A percentile compares a stretch with the other conserved stretches of the same genome.
Conservation (phyloP, 208 protist genomes). For the Acanthamoeba culbertsoni region DNA sequence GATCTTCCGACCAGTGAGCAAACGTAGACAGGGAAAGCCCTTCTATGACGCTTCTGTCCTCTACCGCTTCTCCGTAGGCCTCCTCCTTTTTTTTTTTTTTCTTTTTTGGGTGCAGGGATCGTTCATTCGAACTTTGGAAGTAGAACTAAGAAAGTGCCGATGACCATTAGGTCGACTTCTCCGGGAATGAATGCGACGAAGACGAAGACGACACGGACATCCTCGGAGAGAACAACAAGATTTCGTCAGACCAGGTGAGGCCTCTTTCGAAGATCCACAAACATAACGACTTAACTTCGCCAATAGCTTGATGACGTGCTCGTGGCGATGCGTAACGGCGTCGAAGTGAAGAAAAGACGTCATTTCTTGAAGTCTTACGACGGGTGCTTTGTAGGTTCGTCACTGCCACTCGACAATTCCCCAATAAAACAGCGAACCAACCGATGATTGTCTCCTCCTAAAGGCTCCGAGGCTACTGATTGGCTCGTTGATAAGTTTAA, state of each 20-base stretch:
- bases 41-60: constrained; percentile 22
- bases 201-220: neutral
- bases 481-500: neutral
- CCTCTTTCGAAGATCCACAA: neutral
- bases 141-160: neutral
- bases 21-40: neutral
- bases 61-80: neutral
- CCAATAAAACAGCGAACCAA: neutral
- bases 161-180: neutral
- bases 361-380: constrained; percentile 11
- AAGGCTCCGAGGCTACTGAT: neutral
- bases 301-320: neutral
- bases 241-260: neutral
- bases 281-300: neutral
- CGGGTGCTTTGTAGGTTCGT: neutral
- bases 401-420: neutral
- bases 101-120: no score
- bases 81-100: neutral
- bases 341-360: neutral
- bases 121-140: no score
- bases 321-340: neutral
- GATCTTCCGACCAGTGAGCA: neutral
- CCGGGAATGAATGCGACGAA: neutral
- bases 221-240: constrained; percentile 5
- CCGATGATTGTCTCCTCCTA: neutral